Percentiles rank a stretch among this genome's conserved stretches.
phyloP scores from a whole-genome alignment of 2,329 filamentous ascomycete species.

The Ophiocordyceps sinensis region DNA sequence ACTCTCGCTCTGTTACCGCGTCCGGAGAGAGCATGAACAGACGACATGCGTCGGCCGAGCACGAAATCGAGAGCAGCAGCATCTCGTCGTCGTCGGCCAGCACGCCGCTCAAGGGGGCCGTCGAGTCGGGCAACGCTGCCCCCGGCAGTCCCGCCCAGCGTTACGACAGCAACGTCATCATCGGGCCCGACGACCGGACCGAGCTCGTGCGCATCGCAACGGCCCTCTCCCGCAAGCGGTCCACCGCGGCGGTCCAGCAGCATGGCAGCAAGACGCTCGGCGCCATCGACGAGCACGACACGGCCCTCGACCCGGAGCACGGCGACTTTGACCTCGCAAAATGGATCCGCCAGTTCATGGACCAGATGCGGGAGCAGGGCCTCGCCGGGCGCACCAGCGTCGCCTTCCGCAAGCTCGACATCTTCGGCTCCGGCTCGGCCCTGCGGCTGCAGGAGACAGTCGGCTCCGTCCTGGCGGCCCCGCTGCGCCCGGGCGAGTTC shows the following conservation, averaged over 20 bases:
- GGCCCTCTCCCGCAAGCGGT: constrained; percentile 20
- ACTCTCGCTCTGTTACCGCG: not conserved
- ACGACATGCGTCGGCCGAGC: not conserved
- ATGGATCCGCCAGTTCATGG: constrained; percentile 25
- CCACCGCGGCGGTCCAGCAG: constrained; percentile 8
- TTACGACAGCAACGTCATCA: constrained; percentile 4
- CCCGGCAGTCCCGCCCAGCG: not conserved
- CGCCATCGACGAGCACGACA: constrained; percentile 13
- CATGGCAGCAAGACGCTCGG: constrained; percentile 6
- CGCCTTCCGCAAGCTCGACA: constrained; percentile 48
- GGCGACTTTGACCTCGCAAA: constrained; percentile 24
- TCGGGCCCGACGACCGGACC: constrained; percentile 17
- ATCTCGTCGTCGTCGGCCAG: not conserved
- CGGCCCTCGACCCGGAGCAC: constrained; percentile 21
- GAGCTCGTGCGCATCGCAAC: constrained; percentile 26
- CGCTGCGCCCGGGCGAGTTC: constrained; percentile 40
- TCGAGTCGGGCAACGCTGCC: not conserved
- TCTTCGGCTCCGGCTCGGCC: constrained; percentile 51
- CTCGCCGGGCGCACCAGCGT: constrained; percentile 42
- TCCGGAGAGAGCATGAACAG: not conserved
- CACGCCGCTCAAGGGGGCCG: not conserved
- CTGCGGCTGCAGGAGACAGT: constrained; percentile 58
- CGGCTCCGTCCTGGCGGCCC: constrained; percentile 40
- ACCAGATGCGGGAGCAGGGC: constrained; percentile 36
- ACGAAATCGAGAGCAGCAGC: not conserved